Evolutionary conservation across 805 yeast species (phyloP).

Genomic region (Cyberlindnera japonica): DNA sequence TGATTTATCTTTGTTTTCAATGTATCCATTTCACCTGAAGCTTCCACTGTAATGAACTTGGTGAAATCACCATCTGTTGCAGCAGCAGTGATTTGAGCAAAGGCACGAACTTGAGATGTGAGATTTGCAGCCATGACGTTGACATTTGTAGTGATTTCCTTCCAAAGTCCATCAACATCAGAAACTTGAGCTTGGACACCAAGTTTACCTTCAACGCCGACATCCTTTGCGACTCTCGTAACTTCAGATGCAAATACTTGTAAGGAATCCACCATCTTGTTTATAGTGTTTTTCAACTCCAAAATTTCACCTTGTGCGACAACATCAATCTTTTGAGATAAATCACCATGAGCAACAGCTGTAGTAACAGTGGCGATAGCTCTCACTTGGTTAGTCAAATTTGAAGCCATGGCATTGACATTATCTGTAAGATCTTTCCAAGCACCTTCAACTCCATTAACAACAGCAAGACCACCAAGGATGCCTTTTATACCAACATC

Average conservation of each 20-base stretch:
- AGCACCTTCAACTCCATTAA: constrained; percentile 83
- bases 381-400: constrained; percentile 85
- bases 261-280: constrained; percentile 89
- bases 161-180: constrained; percentile 91
- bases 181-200: constrained; percentile 91
- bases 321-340: constrained; percentile 82
- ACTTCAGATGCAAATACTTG: constrained; percentile 87
- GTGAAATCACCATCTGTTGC: constrained; percentile 94
- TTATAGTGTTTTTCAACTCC: constrained; percentile 80
- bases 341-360: constrained; percentile 91
- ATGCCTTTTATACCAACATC: constrained; percentile 94
- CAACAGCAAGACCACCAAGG: constrained; percentile 88
- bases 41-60: constrained; percentile 85
- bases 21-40: constrained; percentile 79
- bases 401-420: constrained; percentile 91
- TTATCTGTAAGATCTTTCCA: constrained; percentile 91
- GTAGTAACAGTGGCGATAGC: constrained; percentile 92
- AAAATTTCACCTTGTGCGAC: constrained; percentile 89
- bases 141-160: constrained; percentile 85
- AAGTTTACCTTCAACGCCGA: constrained; percentile 87
- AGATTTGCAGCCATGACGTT: constrained; percentile 90
- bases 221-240: constrained; percentile 86
- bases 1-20: constrained; percentile 57
- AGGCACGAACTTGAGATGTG: constrained; percentile 89
- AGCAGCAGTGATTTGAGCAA: constrained; percentile 90